Conservation (phyloP, 345 rosid species). For the Passiflora organensis region DNA sequence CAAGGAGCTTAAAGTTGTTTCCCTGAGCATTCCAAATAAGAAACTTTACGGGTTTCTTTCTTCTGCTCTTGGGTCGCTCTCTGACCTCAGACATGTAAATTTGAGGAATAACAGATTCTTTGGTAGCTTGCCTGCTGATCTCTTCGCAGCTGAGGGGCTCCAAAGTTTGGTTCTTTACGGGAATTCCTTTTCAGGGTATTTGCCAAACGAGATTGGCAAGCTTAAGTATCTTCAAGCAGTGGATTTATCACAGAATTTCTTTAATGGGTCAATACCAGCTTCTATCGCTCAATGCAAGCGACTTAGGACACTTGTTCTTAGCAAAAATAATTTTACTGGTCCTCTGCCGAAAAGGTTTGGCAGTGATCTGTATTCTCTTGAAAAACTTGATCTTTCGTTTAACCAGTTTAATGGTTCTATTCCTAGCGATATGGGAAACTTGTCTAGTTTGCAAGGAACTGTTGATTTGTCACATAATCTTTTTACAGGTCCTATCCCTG, state of each 20-base stretch:
- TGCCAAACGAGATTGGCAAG: constrained; percentile 61
- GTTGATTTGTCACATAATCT: constrained; percentile 89
- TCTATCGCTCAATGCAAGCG: constrained; percentile 73
- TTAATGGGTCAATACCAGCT: constrained; percentile 63
- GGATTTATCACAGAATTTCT: constrained; percentile 81
- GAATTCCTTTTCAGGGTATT: constrained; percentile 72
- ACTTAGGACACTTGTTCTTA: constrained; percentile 64
- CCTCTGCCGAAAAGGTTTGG: constrained; percentile 69
- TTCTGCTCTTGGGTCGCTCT: constrained; percentile 71
- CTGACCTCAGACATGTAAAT: constrained; percentile 79
- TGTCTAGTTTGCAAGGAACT: constrained; percentile 88
- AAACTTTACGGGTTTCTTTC: constrained; percentile 72
- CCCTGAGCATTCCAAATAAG: constrained; percentile 82
- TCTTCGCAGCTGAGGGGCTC: constrained; percentile 64
- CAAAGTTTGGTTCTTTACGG: constrained; percentile 94
- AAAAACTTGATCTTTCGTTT: constrained; percentile 76
- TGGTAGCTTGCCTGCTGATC: constrained; percentile 67
- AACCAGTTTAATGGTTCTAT: constrained; percentile 66
- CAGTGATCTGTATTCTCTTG: constrained; percentile 52
- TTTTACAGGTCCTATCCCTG: constrained; percentile 68
- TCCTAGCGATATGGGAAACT: constrained; percentile 69
- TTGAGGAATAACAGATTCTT: constrained; percentile 67
- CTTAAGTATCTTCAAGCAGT: constrained; percentile 70
- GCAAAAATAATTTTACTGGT: constrained; percentile 75
- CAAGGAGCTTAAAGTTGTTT: constrained; percentile 66